These are phyloP conservation scores for Geotrichum europaeum DNA, from an alignment of 1,139 yeast species.

Conservation along the genomic window DNA sequence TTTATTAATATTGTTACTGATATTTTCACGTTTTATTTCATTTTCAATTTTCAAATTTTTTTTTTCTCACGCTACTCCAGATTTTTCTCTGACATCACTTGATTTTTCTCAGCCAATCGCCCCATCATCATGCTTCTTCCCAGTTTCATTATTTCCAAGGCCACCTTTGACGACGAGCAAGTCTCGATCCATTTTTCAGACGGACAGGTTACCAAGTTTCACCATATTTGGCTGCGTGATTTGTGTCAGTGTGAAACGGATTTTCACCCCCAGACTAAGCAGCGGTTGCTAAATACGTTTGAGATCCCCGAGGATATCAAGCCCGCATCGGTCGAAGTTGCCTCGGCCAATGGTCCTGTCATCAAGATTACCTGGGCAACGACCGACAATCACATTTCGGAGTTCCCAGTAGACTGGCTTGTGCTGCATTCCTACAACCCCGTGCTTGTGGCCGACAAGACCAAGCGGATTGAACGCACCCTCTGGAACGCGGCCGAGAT, in stretches of 20 bases:
- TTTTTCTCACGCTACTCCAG: background rate
- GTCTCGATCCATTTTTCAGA: conserved; percentile 32
- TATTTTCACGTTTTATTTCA: background rate
- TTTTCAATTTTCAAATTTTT: background rate
- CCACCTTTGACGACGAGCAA: conserved; percentile 25
- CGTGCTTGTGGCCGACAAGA: conserved; percentile 35
- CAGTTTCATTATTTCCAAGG: conserved; percentile 1
- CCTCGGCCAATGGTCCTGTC: conserved; percentile 17
- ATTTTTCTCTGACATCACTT: background rate
- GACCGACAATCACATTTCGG: conserved; percentile 45
- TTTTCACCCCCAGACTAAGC: conserved; percentile 56
- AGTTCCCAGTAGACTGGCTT: conserved; percentile 49
- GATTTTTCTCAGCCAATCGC: background rate
- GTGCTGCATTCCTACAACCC: conserved; percentile 56
- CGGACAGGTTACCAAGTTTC: conserved; percentile 36
- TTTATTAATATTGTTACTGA: background rate
- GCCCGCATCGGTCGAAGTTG: conserved; percentile 28
- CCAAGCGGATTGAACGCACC: conserved; percentile 27
- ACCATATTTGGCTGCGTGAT: conserved; percentile 65
- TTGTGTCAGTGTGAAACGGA: conserved; percentile 61
- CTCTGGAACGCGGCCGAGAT: conserved; percentile 52
- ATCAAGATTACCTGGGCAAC: conserved; percentile 39
- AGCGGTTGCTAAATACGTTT: conserved; percentile 57
- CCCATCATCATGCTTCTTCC: background rate
- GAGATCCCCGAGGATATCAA: conserved; percentile 44